Conservation (phyloP, 2,329 filamentous ascomycete species). For the Dryadomyces quercivorus region DNA sequence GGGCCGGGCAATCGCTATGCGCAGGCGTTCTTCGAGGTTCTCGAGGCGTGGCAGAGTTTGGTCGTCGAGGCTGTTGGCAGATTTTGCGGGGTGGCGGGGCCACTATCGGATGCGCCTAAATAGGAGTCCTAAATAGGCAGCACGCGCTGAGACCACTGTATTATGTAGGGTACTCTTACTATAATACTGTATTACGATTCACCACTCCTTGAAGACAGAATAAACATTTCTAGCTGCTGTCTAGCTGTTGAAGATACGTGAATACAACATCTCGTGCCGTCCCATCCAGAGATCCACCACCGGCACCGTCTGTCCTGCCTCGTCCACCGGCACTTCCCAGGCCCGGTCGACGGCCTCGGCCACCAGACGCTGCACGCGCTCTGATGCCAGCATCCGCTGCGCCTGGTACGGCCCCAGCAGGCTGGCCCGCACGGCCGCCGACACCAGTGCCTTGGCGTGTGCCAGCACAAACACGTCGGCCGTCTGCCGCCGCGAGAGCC, state of each 20-base stretch:
- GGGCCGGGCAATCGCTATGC: too few species aligned
- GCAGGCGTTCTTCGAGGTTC: too few species aligned
- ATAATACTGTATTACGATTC: too few species aligned
- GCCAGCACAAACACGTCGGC: constrained; percentile 66
- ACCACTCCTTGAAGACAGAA: too few species aligned
- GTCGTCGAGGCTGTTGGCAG: background rate
- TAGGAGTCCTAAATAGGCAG: too few species aligned
- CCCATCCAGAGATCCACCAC: constrained; percentile 76
- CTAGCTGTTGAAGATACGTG: constrained; percentile 74
- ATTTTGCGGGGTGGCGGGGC: background rate
- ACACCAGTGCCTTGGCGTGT: constrained; percentile 65
- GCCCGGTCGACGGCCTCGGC: constrained; percentile 44
- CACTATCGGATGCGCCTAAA: background rate
- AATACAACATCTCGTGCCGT: constrained; percentile 72
- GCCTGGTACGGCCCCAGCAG: constrained; percentile 73
- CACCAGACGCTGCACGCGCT: constrained; percentile 44
- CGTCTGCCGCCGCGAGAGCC: constrained; percentile 47
- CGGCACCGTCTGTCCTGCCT: constrained; percentile 64
- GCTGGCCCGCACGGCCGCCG: constrained; percentile 64
- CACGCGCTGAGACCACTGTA: too few species aligned
- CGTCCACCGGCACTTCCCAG: constrained; percentile 45
- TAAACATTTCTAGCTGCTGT: too few species aligned
- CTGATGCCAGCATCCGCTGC: constrained; percentile 57
- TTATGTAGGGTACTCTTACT: too few species aligned
- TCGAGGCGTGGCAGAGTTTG: background rate